A percentile compares a stretch with the other conserved stretches of the same genome.
Conservation (phyloP, 345 rosid species). For the Linum trigynum region DNA sequence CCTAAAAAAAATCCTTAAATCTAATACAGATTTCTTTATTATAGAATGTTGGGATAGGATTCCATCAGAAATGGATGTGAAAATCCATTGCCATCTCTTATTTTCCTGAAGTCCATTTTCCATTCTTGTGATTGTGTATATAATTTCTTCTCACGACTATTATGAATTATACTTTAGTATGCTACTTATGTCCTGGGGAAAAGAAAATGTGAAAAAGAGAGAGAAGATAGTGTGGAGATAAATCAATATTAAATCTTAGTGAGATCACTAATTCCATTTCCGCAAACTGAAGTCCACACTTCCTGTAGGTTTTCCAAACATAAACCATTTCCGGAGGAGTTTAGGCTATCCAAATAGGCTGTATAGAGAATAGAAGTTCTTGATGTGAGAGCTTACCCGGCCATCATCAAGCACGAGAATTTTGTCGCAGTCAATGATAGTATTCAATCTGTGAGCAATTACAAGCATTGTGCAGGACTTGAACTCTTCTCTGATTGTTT, state of each 20-base stretch:
- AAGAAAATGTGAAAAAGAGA: too few species aligned
- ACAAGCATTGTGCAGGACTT: constrained; percentile 24
- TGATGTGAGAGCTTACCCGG: constrained; percentile 15
- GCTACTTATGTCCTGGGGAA: too few species aligned
- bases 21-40: too few species aligned
- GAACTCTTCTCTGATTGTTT: constrained; percentile 6
- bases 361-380: too few species aligned
- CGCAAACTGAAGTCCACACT: not conserved
- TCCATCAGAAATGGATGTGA: too few species aligned
- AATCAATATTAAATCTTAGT: not conserved
- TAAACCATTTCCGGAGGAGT: not conserved
- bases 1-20: not conserved
- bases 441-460: constrained; percentile 27
- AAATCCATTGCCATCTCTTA: too few species aligned
- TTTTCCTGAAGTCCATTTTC: too few species aligned
- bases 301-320: not conserved
- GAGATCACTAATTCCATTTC: not conserved
- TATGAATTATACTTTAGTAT: too few species aligned
- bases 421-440: constrained; percentile 24
- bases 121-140: too few species aligned
- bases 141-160: too few species aligned
- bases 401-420: constrained; percentile 31
- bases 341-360: too few species aligned
- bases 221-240: not conserved
- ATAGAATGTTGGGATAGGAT: too few species aligned